Evolutionary conservation across 768 basidiomycete genomes (phyloP).

Genomic region (Peribolospora baueri): DNA sequence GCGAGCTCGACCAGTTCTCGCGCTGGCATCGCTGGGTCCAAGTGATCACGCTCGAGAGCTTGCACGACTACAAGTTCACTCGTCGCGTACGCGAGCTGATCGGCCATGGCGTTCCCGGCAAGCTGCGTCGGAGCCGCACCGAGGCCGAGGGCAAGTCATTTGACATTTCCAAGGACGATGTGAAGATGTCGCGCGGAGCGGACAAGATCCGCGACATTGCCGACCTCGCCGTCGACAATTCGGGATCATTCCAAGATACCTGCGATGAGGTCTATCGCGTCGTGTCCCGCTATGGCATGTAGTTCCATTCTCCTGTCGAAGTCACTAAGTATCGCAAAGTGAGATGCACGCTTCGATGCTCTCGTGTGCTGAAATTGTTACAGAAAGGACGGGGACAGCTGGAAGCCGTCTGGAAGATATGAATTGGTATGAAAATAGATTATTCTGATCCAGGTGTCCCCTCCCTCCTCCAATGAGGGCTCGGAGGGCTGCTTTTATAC

Average conservation of each 20-base stretch:
- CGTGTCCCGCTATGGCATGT: neutral
- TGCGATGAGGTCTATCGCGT: neutral
- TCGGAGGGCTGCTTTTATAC: too few species aligned
- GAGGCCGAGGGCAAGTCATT: neutral
- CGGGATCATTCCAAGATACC: neutral
- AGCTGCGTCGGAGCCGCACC: neutral
- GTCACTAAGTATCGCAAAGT: too few species aligned
- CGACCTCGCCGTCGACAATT: neutral
- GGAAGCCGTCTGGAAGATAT: too few species aligned
- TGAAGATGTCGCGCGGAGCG: neutral
- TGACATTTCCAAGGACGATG: neutral
- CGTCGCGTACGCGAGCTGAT: neutral
- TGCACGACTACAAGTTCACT: neutral
- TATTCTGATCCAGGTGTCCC: too few species aligned
- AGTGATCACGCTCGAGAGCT: neutral
- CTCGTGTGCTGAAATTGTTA: too few species aligned
- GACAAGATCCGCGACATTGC: neutral
- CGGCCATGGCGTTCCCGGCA: neutral
- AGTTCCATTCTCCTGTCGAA: too few species aligned
- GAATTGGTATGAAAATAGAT: too few species aligned
- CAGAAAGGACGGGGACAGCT: too few species aligned
- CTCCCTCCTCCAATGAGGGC: too few species aligned
- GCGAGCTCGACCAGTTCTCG: neutral
- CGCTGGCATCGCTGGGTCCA: neutral
- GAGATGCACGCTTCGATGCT: too few species aligned